Conservation (phyloP, 1,284 basidiomycete genomes). For the Schizopora paradoxa region DNA sequence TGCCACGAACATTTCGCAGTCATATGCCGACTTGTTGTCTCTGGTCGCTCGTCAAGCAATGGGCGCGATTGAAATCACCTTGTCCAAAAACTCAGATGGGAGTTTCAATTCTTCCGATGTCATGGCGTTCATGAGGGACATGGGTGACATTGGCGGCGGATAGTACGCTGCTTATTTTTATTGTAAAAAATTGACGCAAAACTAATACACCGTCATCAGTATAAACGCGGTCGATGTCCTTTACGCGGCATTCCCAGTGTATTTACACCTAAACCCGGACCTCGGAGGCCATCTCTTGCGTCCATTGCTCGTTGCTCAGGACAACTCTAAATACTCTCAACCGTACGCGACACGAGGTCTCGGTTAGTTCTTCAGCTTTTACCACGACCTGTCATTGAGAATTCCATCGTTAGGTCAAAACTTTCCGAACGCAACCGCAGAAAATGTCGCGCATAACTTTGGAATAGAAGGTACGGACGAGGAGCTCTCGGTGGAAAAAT, state of each 20-base stretch:
- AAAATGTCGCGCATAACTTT: background rate
- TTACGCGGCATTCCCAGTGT: background rate
- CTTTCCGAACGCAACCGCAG: background rate
- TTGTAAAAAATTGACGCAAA: background rate
- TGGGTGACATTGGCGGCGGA: conserved; percentile 9
- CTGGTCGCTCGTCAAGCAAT: conserved; percentile 36
- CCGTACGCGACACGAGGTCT: background rate
- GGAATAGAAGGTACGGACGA: conserved; percentile 22
- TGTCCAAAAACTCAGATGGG: conserved; percentile 25
- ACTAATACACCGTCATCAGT: conserved; percentile 17
- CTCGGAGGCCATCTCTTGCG: background rate
- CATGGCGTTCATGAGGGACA: conserved; percentile 17
- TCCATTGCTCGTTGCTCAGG: background rate
- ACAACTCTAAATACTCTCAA: background rate
- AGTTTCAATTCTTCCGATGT: conserved; percentile 23
- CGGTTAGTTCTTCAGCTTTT: background rate
- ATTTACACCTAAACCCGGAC: background rate
- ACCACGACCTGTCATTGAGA: background rate
- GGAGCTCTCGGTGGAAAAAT: conserved; percentile 39
- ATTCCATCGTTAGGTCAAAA: background rate
- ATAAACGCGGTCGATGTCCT: conserved; percentile 35
- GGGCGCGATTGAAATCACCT: conserved; percentile 35
- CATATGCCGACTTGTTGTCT: conserved; percentile 36
- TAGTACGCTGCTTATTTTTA: background rate
- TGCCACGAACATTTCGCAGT: conserved; percentile 25